These are phyloP conservation scores for Neltuma alba DNA, from an alignment of 306 rosid genomes.

Conservation along the genomic window DNA sequence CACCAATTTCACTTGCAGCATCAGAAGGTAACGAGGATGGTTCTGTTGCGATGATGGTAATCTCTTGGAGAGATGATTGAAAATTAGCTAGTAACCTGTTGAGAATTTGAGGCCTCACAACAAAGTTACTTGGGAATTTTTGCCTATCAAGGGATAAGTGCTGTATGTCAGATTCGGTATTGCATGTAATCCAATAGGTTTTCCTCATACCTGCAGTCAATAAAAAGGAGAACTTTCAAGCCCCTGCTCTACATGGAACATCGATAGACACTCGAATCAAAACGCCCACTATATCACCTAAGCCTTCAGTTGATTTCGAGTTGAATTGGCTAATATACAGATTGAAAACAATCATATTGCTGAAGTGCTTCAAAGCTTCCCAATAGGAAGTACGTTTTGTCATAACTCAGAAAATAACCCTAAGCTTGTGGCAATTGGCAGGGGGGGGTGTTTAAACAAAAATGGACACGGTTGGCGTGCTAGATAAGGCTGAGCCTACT, in stretches of 20 bases:
- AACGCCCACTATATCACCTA: not conserved
- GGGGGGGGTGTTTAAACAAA: not conserved
- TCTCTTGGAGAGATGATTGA: slow-evolving; percentile 95
- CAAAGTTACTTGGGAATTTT: slow-evolving; percentile 76
- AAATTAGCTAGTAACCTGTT: slow-evolving; percentile 85
- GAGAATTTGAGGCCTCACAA: slow-evolving; percentile 90
- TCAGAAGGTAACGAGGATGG: slow-evolving; percentile 73
- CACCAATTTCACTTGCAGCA: slow-evolving; percentile 77
- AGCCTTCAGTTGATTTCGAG: slow-evolving; percentile 11
- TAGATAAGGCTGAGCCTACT: slow-evolving; percentile 19
- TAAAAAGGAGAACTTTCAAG: slow-evolving; percentile 18
- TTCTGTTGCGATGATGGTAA: slow-evolving; percentile 90
- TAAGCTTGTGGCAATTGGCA: not conserved
- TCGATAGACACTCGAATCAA: slow-evolving; percentile 5
- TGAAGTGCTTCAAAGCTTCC: not conserved
- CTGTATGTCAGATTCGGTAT: slow-evolving; percentile 84
- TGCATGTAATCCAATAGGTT: slow-evolving; percentile 88
- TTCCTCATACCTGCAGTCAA: slow-evolving; percentile 78
- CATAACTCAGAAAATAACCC: not conserved
- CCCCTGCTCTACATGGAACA: slow-evolving; percentile 1
- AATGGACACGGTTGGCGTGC: not conserved
- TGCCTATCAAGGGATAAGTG: slow-evolving; percentile 84
- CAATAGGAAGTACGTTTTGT: not conserved
- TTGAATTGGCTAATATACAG: not conserved
- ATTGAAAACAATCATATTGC: slow-evolving; percentile 8